A percentile compares a stretch with the other conserved stretches of the same genome.
phyloP scores from a whole-genome alignment of 2,329 filamentous ascomycete species.

The Diplodia seriata region DNA sequence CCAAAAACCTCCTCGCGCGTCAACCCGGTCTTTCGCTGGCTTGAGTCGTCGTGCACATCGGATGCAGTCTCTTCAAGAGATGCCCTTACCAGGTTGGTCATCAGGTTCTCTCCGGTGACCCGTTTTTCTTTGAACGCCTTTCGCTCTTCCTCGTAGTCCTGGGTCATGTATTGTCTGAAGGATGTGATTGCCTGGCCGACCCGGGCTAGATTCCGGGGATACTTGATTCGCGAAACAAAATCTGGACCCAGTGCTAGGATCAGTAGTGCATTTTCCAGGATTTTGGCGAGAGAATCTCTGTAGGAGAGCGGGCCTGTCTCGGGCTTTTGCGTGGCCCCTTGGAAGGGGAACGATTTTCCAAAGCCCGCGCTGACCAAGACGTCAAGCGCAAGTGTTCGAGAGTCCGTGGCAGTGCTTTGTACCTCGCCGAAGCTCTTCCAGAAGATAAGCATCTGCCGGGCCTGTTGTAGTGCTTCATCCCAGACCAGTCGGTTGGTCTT shows the following conservation, averaged over 20 bases:
- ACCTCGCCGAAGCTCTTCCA: background rate
- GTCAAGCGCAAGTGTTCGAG: constrained; percentile 11
- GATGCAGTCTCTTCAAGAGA: background rate
- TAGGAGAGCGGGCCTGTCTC: background rate
- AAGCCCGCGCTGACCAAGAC: constrained; percentile 12
- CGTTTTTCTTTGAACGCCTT: background rate
- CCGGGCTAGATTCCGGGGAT: constrained; percentile 9
- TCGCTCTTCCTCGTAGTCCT: constrained; percentile 28
- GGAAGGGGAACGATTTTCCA: constrained; percentile 21
- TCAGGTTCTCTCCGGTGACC: constrained; percentile 21
- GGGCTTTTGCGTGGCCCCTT: background rate
- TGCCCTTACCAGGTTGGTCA: constrained; percentile 31
- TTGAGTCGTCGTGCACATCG: background rate
- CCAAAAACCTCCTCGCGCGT: constrained; percentile 54
- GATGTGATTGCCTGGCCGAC: constrained; percentile 33
- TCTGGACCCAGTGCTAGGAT: constrained; percentile 31
- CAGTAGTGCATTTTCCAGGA: constrained; percentile 29
- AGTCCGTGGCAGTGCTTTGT: constrained; percentile 3
- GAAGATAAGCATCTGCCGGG: constrained; percentile 5
- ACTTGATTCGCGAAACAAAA: constrained; percentile 6
- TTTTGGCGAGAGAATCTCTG: constrained; percentile 5
- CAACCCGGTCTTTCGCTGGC: background rate
- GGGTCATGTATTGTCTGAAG: constrained; percentile 34
- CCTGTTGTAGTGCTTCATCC: constrained; percentile 5
- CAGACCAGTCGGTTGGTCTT: constrained; percentile 48